These are phyloP conservation scores for Fusarium tuaranense DNA, from an alignment of 2,329 filamentous ascomycete genomes.

Conservation along the genomic window DNA sequence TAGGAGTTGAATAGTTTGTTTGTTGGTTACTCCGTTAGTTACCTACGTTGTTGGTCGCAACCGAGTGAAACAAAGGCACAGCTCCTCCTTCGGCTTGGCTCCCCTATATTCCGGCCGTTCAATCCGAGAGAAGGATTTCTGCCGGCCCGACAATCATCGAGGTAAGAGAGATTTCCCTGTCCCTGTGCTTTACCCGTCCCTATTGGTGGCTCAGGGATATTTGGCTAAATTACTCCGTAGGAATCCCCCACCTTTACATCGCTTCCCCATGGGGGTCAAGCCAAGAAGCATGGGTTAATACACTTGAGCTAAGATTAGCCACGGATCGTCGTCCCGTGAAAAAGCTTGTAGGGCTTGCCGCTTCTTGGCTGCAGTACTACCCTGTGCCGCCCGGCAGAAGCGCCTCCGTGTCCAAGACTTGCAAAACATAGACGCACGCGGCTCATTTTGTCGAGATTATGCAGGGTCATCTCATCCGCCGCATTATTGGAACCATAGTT, in stretches of 20 bases:
- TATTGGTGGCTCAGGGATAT: conserved; percentile 1
- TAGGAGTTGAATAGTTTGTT: neutral
- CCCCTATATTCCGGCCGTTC: conserved; percentile 24
- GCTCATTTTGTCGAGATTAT: neutral
- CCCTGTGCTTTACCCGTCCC: neutral
- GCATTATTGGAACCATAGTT: neutral
- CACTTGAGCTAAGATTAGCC: neutral
- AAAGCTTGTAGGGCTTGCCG: conserved; percentile 5
- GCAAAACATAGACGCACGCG: conserved; percentile 1
- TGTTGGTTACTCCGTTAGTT: conserved; percentile 1
- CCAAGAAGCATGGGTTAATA: neutral
- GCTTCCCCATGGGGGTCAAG: conserved; percentile 18
- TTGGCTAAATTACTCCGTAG: conserved; percentile 16
- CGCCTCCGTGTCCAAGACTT: conserved; percentile 1
- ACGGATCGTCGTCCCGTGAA: conserved; percentile 4
- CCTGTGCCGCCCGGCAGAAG: conserved; percentile 14
- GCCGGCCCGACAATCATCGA: neutral
- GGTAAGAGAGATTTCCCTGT: neutral
- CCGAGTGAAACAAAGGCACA: neutral
- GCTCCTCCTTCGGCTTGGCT: conserved; percentile 13
- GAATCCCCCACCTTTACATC: conserved; percentile 3
- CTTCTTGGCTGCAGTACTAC: neutral
- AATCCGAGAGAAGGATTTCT: conserved; percentile 1
- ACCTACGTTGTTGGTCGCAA: conserved; percentile 3
- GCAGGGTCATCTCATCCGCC: neutral